Conservation (phyloP, 257 asterid species). For the Fraxinus excelsior region DNA sequence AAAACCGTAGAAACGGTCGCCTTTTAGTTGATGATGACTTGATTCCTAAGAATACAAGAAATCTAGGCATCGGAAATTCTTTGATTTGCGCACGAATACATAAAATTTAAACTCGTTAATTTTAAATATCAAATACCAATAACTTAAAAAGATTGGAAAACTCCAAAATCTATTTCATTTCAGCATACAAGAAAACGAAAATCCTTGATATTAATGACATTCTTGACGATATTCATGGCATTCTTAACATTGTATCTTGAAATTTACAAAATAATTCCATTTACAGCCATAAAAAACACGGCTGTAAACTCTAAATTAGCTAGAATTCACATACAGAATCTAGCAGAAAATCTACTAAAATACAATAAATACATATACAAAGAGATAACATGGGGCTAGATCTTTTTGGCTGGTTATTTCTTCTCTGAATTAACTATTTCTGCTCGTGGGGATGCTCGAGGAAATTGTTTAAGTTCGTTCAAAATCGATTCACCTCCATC, state of each 20-base stretch:
- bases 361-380: not conserved
- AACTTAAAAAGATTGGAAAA: too few relatives aligned
- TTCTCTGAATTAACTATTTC: slow-evolving; percentile 42
- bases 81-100: too few relatives aligned
- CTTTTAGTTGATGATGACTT: too few relatives aligned
- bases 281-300: not conserved
- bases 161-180: too few relatives aligned
- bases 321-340: not conserved
- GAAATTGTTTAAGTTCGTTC: slow-evolving; percentile 47
- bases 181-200: too few relatives aligned
- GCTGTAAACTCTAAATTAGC: not conserved
- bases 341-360: not conserved
- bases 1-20: too few relatives aligned
- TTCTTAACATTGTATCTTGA: not conserved
- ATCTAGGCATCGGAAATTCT: too few relatives aligned
- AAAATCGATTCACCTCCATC: slow-evolving; percentile 51
- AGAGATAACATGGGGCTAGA: not conserved
- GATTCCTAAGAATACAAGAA: too few relatives aligned
- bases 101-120: too few relatives aligned
- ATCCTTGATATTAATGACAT: too few relatives aligned
- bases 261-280: not conserved
- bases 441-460: slow-evolving; percentile 47
- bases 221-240: too few relatives aligned
- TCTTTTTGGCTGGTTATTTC: slow-evolving; percentile 7
- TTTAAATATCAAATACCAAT: too few relatives aligned